Percentiles rank a stretch among this genome's conserved stretches.
Conservation (phyloP, 2,329 filamentous ascomycete species). For the Tolypocladium endophyticum region DNA sequence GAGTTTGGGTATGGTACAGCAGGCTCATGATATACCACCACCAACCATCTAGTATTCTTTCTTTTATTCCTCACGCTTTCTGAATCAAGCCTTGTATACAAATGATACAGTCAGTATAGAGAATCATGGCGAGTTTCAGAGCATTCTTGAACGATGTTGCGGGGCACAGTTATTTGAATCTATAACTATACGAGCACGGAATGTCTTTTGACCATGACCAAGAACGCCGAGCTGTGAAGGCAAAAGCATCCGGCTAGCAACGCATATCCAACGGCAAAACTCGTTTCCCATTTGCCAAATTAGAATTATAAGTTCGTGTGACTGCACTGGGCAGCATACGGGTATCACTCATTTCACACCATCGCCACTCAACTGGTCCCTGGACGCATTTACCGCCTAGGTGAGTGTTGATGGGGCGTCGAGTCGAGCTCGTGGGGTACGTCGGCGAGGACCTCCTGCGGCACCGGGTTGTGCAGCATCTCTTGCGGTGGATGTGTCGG, state of each 20-base stretch:
- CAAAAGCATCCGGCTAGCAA: neutral
- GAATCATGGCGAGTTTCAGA: neutral
- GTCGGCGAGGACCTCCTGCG: neutral
- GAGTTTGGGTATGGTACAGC: neutral
- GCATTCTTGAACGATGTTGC: neutral
- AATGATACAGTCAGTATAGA: neutral
- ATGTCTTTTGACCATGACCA: neutral
- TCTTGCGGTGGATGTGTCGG: constrained; percentile 3
- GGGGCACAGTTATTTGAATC: neutral
- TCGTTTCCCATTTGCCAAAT: neutral
- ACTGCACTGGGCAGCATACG: neutral
- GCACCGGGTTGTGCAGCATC: constrained; percentile 2
- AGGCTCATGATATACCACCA: neutral
- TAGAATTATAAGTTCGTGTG: neutral
- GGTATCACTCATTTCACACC: neutral
- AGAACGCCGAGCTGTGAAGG: neutral
- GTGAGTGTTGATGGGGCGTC: neutral
- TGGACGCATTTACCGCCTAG: neutral
- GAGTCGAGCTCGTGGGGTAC: constrained; percentile 6
- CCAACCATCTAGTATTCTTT: neutral
- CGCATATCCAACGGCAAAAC: neutral
- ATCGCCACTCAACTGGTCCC: neutral
- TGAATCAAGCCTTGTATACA: neutral
- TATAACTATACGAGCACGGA: neutral
- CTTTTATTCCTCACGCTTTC: neutral